Base-by-base conservation (phyloP, 495 filamentous ascomycete genomes). In the Lasiosphaeria miniovina region DNA sequence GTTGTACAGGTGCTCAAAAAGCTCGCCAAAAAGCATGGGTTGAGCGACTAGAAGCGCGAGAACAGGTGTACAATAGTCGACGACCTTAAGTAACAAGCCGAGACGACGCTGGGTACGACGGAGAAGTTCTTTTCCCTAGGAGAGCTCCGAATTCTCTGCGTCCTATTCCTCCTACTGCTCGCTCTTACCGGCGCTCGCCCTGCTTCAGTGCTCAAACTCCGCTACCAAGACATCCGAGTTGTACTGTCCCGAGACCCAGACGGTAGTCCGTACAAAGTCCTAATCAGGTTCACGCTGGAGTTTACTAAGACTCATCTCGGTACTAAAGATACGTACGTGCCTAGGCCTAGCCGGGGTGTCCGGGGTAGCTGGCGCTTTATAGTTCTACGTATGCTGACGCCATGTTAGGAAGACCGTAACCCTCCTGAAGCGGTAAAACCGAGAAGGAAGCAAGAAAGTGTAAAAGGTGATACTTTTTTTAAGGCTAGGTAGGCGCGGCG, bases 91-190 rank as follows among this genome's bases (percentile, higher is more conserved):
- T 9, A 57, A n/a, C 24, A 57, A 24, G 41, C 49, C 31, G 17
- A 57, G 0, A 57, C 43, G 12, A 57, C 54, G 11, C 41, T 57
- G 15, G 1, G 41, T 32, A 57, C 54, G 4, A 57, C 43, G 0
- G 31, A 57, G 54, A 57, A 57, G 43, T 57, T 43, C 2, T 57
- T 57, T 15, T 8, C 4, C 43, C 43, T 57, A 35, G 54, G 54
- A 46, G 54, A 57, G 54, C 54, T 57, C 54, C 41, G 41, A 46
- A 57, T 57, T n/a, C 54, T 57, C 15, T 46, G 17, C 54, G 15
- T 57, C 40, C 15, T 57, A n/a, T 57, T 57, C 54, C 54, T 57
- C 54, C 54, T 57, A 8, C 34, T 57, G 54, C 54, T 57, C 41
- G 54, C 54, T 24, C 54, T 43, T 7, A 48, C 54, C 54, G 41